Evolutionary conservation across 2,329 filamentous ascomycete species (phyloP).

Genomic region (Elsinoe australis): DNA sequence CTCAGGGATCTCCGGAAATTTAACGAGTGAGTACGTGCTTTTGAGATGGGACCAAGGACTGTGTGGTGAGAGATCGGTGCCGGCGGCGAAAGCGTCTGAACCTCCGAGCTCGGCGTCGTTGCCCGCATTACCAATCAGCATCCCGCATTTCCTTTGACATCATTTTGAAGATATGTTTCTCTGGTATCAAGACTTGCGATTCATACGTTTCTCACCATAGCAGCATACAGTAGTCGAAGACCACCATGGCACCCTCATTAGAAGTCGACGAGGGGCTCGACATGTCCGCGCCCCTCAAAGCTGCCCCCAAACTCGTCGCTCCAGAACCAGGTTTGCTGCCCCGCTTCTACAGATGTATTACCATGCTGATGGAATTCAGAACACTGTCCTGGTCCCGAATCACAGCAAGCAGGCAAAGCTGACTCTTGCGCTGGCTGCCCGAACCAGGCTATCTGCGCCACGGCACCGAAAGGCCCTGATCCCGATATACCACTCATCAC

Average conservation of each 20-base stretch:
- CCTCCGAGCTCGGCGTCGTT: neutral
- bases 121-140: conserved; percentile 17
- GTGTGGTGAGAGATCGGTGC: neutral
- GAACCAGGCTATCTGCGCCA: conserved; percentile 91
- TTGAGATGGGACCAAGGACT: too few relatives aligned
- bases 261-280: conserved; percentile 65
- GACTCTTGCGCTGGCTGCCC: conserved; percentile 93
- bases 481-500: conserved; percentile 88
- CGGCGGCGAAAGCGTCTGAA: neutral
- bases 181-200: neutral
- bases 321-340: conserved; percentile 66
- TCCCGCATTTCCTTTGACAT: conserved; percentile 8
- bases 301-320: conserved; percentile 76
- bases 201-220: neutral
- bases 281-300: conserved; percentile 66
- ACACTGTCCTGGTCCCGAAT: conserved; percentile 89
- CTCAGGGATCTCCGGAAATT: too few relatives aligned
- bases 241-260: conserved; percentile 70
- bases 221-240: conserved; percentile 1
- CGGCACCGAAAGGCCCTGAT: conserved; percentile 89
- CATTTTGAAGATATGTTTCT: conserved; percentile 10
- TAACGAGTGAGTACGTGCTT: too few relatives aligned
- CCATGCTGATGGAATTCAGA: conserved; percentile 42
- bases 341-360: neutral
- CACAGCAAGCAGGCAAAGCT: conserved; percentile 54